Conservation (phyloP, 2,329 filamentous ascomycete species). For the Cercospora sp. region DNA sequence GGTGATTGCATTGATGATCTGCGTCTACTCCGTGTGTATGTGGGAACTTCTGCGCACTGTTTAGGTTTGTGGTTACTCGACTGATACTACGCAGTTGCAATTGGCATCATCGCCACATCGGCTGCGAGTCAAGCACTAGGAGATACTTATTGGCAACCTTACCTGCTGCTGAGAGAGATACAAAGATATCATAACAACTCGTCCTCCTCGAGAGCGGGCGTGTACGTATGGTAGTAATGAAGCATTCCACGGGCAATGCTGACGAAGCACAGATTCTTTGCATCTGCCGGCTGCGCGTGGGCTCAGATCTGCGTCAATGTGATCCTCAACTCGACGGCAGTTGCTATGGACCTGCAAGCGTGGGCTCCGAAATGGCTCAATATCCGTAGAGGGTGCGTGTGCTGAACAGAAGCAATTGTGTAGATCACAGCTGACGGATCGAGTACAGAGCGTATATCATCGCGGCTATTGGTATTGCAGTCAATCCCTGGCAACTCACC, state of each 20-base stretch:
- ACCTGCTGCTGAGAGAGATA: slow-evolving; percentile 17
- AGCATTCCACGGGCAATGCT: neutral
- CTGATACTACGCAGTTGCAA: slow-evolving; percentile 9
- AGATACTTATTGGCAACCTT: slow-evolving; percentile 21
- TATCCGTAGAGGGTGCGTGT: slow-evolving; percentile 23
- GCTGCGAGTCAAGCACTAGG: slow-evolving; percentile 17
- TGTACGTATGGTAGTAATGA: slow-evolving; percentile 2
- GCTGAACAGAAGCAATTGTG: too few species aligned
- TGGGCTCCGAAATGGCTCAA: slow-evolving; percentile 30
- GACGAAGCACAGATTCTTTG: slow-evolving; percentile 28
- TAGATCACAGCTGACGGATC: neutral
- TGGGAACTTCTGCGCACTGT: neutral
- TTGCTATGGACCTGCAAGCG: slow-evolving; percentile 34
- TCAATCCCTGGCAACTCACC: slow-evolving; percentile 33
- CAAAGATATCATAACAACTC: slow-evolving; percentile 27
- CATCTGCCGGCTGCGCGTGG: slow-evolving; percentile 32
- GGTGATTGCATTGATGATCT: slow-evolving; percentile 12
- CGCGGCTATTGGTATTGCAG: slow-evolving; percentile 28
- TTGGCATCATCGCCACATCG: slow-evolving; percentile 20
- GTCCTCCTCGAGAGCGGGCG: slow-evolving; percentile 30
- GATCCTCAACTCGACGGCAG: slow-evolving; percentile 32
- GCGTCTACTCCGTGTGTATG: slow-evolving; percentile 13
- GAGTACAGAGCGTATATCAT: slow-evolving; percentile 29
- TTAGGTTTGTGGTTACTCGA: neutral
- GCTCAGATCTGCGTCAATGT: slow-evolving; percentile 34